Conservation (phyloP, 208 protist species). For the Phytomonas sp. region DNA sequence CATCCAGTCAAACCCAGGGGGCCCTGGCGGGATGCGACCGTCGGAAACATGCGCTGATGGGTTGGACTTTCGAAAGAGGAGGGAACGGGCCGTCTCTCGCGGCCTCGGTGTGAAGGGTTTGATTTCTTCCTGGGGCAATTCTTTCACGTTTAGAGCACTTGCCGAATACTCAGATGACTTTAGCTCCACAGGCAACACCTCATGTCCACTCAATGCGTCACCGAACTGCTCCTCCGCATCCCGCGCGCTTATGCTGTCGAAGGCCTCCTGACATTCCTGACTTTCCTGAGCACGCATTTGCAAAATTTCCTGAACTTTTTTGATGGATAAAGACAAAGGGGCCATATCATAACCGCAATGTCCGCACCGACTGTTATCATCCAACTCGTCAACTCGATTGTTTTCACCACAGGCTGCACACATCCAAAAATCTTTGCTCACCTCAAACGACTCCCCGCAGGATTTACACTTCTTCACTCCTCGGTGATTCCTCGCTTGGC, state of each 20-base stretch:
- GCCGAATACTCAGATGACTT: neutral
- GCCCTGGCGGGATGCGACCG: slow-evolving; percentile 22
- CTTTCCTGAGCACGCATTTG: slow-evolving; percentile 24
- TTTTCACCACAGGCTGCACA: slow-evolving; percentile 80
- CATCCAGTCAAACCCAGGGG: slow-evolving; percentile 86
- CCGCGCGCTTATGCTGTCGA: slow-evolving; percentile 44
- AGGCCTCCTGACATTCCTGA: slow-evolving; percentile 45
- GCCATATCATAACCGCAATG: slow-evolving; percentile 87
- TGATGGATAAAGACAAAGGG: slow-evolving; percentile 39
- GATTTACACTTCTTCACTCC: slow-evolving; percentile 73
- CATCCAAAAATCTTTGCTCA: slow-evolving; percentile 74
- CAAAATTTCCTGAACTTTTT: slow-evolving; percentile 31
- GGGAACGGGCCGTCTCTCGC: slow-evolving; percentile 10
- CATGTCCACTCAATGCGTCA: slow-evolving; percentile 36
- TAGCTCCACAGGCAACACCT: slow-evolving; percentile 14
- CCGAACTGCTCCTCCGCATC: slow-evolving; percentile 63
- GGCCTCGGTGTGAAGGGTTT: neutral
- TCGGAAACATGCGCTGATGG: slow-evolving; percentile 16
- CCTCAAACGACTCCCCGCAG: slow-evolving; percentile 28
- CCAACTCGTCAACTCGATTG: slow-evolving; percentile 78
- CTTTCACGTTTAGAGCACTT: neutral
- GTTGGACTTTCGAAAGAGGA: neutral
- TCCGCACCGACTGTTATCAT: slow-evolving; percentile 81
- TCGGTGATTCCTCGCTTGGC: slow-evolving; percentile 47
- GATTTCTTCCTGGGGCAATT: slow-evolving; percentile 9